Conservation (phyloP, 192 early-diverging fungal genomes). For the Chytriomyces confervae region DNA sequence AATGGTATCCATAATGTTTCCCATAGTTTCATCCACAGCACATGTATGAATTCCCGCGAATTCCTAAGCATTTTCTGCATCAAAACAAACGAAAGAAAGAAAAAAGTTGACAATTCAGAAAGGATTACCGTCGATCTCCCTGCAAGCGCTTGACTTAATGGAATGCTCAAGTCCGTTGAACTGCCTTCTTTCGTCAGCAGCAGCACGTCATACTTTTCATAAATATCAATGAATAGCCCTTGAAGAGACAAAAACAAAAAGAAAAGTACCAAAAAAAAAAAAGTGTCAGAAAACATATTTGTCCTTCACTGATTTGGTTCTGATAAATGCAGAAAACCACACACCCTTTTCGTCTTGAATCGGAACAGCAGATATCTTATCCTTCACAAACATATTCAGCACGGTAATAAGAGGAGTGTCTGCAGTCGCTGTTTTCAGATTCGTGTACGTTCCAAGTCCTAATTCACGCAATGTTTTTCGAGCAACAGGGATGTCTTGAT, state of each 20-base stretch:
- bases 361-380: slow-evolving; percentile 89
- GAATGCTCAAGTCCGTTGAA: slow-evolving; percentile 81
- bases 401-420: slow-evolving; percentile 86
- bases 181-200: slow-evolving; percentile 76
- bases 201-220: slow-evolving; percentile 96
- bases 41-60: slow-evolving; percentile 95
- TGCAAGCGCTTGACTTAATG: slow-evolving; percentile 83
- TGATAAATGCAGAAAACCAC: neutral
- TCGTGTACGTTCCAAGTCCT: slow-evolving; percentile 86
- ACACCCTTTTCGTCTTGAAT: slow-evolving; percentile 85
- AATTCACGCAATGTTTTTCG: slow-evolving; percentile 69
- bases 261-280: neutral
- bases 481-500: slow-evolving; percentile 31
- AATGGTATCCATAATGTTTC: slow-evolving; percentile 88
- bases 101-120: neutral
- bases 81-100: neutral
- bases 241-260: slow-evolving; percentile 19
- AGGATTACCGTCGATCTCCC: slow-evolving; percentile 70
- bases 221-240: slow-evolving; percentile 89
- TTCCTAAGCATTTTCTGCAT: slow-evolving; percentile 55
- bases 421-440: slow-evolving; percentile 80
- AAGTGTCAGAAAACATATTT: neutral
- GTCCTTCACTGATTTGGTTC: no score
- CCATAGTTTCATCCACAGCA: slow-evolving; percentile 82
- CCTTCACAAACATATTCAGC: slow-evolving; percentile 90